phyloP scores from a whole-genome alignment of 1,284 basidiomycete genomes.

The Phylloporus sp. region DNA sequence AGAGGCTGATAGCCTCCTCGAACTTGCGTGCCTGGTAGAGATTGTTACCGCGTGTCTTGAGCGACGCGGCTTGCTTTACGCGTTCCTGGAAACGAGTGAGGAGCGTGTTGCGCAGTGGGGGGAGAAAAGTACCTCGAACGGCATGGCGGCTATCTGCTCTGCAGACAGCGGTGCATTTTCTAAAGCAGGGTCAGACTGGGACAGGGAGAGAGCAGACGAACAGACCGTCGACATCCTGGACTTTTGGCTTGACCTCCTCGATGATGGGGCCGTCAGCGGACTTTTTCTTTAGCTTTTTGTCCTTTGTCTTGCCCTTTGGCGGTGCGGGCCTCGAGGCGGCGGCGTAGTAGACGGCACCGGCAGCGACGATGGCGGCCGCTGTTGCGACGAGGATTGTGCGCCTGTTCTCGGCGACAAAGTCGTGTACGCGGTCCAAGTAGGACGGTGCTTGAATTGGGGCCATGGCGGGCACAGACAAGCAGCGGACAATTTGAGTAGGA shows the following conservation, averaged over 20 bases:
- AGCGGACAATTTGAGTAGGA: constrained; percentile 12
- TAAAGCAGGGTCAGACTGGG: constrained; percentile 19
- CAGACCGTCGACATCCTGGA: constrained; percentile 49
- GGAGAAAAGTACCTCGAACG: constrained; percentile 54
- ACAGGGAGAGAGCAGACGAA: neutral
- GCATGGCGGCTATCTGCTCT: constrained; percentile 65
- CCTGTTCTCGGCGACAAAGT: constrained; percentile 79
- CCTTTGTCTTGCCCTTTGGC: constrained; percentile 60
- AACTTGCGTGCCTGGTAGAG: constrained; percentile 87
- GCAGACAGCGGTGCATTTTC: constrained; percentile 53
- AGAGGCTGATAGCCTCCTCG: constrained; percentile 80
- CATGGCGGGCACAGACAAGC: constrained; percentile 21
- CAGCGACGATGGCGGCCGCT: constrained; percentile 76
- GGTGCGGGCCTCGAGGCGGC: constrained; percentile 49
- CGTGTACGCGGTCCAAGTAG: constrained; percentile 68
- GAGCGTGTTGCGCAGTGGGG: neutral
- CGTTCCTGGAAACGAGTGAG: constrained; percentile 65
- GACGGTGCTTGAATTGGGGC: constrained; percentile 40
- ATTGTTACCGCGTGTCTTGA: constrained; percentile 91
- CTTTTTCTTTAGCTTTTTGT: constrained; percentile 67
- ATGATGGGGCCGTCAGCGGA: constrained; percentile 72
- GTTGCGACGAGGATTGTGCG: constrained; percentile 73
- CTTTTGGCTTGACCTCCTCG: constrained; percentile 67
- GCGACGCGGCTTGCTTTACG: constrained; percentile 74
- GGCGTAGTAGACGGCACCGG: constrained; percentile 80